A percentile compares a stretch with the other conserved stretches of the same genome.
Conservation (phyloP, 2,329 filamentous ascomycete species). For the Emericellopsis atlantica region DNA sequence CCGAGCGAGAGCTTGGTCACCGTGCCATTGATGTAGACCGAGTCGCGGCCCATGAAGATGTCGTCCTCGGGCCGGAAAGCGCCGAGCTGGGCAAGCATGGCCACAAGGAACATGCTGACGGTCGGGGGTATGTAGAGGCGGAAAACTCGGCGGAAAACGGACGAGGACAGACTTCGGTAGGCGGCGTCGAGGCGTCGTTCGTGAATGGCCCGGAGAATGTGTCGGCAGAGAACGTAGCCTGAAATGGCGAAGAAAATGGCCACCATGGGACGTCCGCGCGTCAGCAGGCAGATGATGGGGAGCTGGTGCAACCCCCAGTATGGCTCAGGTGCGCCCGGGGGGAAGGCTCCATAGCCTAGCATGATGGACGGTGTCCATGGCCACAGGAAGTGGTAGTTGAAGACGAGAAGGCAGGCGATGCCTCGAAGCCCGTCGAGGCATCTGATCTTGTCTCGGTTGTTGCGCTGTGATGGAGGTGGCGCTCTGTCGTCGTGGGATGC, state of each 20-base stretch:
- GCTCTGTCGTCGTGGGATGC: neutral
- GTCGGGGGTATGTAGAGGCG: slow-evolving; percentile 25
- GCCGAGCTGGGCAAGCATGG: slow-evolving; percentile 22
- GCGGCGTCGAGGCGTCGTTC: slow-evolving; percentile 19
- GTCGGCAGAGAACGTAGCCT: slow-evolving; percentile 25
- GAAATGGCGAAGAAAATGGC: slow-evolving; percentile 30
- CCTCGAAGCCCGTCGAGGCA: slow-evolving; percentile 27
- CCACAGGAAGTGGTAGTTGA: slow-evolving; percentile 11
- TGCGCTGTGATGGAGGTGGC: neutral
- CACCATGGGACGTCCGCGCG: slow-evolving; percentile 26
- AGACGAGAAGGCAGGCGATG: slow-evolving; percentile 26
- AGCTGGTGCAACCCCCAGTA: slow-evolving; percentile 17
- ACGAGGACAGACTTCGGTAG: slow-evolving; percentile 22
- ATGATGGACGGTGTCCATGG: slow-evolving; percentile 15
- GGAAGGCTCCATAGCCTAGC: slow-evolving; percentile 24
- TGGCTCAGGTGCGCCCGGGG: slow-evolving; percentile 19
- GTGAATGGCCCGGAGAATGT: slow-evolving; percentile 22
- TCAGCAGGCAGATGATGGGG: slow-evolving; percentile 25
- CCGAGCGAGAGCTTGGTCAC: slow-evolving; percentile 12
- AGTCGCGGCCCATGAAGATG: slow-evolving; percentile 23
- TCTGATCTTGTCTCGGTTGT: slow-evolving; percentile 19
- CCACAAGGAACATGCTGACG: slow-evolving; percentile 25
- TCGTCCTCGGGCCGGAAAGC: slow-evolving; percentile 19
- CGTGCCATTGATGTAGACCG: slow-evolving; percentile 24
- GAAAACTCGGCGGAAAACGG: slow-evolving; percentile 23